phyloP scores from a whole-genome alignment of 1,284 basidiomycete genomes.

The Phellopilus nigrolimitatus region DNA sequence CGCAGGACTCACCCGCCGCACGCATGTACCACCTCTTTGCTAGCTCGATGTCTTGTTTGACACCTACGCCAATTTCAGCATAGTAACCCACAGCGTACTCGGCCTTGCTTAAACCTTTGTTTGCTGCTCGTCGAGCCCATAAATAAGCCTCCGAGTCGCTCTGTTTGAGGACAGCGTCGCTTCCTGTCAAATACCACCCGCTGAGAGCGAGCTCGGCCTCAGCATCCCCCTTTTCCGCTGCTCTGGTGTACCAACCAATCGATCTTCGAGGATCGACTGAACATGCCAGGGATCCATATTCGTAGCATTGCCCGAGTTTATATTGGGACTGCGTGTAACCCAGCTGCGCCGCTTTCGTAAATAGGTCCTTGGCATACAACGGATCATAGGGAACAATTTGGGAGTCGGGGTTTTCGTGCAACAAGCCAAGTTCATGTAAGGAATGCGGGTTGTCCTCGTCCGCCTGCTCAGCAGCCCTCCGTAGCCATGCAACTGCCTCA shows the following conservation, averaged over 20 bases:
- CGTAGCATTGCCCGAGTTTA: slow-evolving; percentile 93
- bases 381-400: slow-evolving; percentile 70
- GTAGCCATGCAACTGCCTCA: slow-evolving; percentile 94
- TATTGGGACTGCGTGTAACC: slow-evolving; percentile 94
- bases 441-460: slow-evolving; percentile 99
- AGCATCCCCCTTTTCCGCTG: slow-evolving; percentile 91
- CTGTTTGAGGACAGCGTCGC: slow-evolving; percentile 94
- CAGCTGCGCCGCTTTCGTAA: slow-evolving; percentile 89
- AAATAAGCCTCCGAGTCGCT: slow-evolving; percentile 97
- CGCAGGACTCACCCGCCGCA: slow-evolving; percentile 71
- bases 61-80: slow-evolving; percentile 95
- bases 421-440: slow-evolving; percentile 89
- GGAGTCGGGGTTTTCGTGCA: slow-evolving; percentile 80
- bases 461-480: slow-evolving; percentile 92
- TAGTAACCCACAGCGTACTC: slow-evolving; percentile 98
- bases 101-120: slow-evolving; percentile 89
- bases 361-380: slow-evolving; percentile 79
- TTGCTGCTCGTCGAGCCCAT: slow-evolving; percentile 91
- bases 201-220: slow-evolving; percentile 95
- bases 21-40: slow-evolving; percentile 99
- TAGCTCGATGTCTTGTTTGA: slow-evolving; percentile 92
- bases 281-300: slow-evolving; percentile 88
- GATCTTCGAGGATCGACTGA: slow-evolving; percentile 89
- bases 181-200: slow-evolving; percentile 97
- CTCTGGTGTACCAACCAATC: slow-evolving; percentile 98